Conservation (phyloP, 2,329 filamentous ascomycete species). For the Alternaria brassicae region DNA sequence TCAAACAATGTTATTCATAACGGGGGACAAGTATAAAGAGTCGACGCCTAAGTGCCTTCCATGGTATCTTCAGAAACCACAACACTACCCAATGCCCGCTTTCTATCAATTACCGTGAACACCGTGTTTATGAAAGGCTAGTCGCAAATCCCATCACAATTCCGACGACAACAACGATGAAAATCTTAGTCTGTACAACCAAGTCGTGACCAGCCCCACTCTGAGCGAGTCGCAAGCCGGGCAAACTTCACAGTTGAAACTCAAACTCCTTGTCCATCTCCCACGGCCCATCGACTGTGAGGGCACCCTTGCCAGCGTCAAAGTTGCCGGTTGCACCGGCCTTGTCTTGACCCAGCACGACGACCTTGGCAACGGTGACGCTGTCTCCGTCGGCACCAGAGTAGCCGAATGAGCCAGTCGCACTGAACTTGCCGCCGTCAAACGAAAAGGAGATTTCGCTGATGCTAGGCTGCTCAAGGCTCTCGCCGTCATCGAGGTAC, state of each 20-base stretch:
- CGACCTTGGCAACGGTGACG: slow-evolving; percentile 34
- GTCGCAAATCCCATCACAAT: neutral
- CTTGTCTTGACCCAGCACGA: slow-evolving; percentile 37
- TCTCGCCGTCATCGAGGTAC: slow-evolving; percentile 81
- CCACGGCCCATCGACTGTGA: slow-evolving; percentile 41
- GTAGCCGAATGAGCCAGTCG: slow-evolving; percentile 64
- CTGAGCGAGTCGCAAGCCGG: neutral
- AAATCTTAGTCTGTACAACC: neutral
- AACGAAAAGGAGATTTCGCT: slow-evolving; percentile 68
- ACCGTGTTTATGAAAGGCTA: neutral
- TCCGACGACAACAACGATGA: neutral
- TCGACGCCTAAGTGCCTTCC: neutral
- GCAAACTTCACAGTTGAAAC: slow-evolving; percentile 24
- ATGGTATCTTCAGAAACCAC: neutral
- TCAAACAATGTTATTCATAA: neutral
- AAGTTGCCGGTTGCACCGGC: slow-evolving; percentile 24
- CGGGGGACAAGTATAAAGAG: neutral
- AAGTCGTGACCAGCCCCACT: neutral
- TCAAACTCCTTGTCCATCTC: slow-evolving; percentile 32
- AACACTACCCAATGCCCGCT: neutral
- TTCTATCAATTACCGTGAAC: neutral
- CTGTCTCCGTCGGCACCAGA: slow-evolving; percentile 29
- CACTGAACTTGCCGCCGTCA: slow-evolving; percentile 58
- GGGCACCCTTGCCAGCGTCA: slow-evolving; percentile 17
- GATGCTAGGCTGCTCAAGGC: slow-evolving; percentile 64